Evolutionary conservation across 225 moss, liverwort and hornwort species (phyloP).

Genomic region (Pseudoscleropodium purum): DNA sequence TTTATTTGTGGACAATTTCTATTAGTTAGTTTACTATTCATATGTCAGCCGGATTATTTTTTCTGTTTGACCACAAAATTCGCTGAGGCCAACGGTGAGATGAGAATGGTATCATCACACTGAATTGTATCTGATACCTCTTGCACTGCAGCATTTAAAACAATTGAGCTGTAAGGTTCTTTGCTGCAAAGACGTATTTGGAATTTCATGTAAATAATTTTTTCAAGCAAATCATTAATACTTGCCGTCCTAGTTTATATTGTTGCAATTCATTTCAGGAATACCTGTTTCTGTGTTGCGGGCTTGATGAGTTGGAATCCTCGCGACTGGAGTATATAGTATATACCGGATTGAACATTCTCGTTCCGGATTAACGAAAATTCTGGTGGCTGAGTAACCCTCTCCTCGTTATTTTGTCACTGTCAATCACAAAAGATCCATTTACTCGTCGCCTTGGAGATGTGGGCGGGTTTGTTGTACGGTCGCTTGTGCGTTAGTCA

Average conservation of each 20-base stretch:
- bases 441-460: background rate
- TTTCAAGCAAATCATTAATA: background rate
- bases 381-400: background rate
- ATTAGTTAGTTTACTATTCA: background rate
- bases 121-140: slow-evolving; percentile 1
- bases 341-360: background rate
- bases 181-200: background rate
- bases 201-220: background rate
- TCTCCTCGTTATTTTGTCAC: background rate
- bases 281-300: background rate
- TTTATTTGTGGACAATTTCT: background rate
- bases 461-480: slow-evolving; percentile 14
- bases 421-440: background rate
- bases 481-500: background rate
- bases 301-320: background rate
- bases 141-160: slow-evolving; percentile 4
- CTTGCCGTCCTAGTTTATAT: background rate
- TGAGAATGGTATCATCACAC: background rate
- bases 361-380: background rate
- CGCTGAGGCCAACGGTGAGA: background rate
- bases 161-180: background rate
- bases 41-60: background rate
- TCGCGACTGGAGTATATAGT: background rate
- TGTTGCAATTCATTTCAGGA: background rate
- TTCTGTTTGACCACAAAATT: slow-evolving; percentile 4